Percentiles rank a stretch among this genome's conserved stretches.
Conservation (phyloP, 2,329 filamentous ascomycete genomes). For the Cladophialophora chaetospira region DNA sequence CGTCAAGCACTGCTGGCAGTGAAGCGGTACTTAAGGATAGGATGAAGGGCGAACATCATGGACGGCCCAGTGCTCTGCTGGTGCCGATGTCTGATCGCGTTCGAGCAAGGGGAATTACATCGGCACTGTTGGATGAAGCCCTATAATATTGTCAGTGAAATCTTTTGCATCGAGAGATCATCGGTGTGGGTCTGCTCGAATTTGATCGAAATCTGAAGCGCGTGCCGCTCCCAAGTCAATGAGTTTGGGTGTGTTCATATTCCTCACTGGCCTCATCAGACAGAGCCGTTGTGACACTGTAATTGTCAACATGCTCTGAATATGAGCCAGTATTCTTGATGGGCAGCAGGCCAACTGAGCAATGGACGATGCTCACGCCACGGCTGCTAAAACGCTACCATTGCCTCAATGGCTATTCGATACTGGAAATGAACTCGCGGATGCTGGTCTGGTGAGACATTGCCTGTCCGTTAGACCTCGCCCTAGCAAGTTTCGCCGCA, state of each 20-base stretch:
- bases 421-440: neutral
- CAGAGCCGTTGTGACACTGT: slow-evolving; percentile 1
- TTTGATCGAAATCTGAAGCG: no score
- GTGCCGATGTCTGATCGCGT: no score
- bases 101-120: no score
- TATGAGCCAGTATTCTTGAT: neutral
- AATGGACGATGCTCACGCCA: neutral
- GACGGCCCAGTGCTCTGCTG: no score
- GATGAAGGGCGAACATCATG: no score
- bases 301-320: slow-evolving; percentile 6
- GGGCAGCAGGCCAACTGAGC: neutral
- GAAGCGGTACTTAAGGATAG: no score
- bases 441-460: neutral
- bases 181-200: no score
- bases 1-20: no score
- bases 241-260: neutral
- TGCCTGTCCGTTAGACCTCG: slow-evolving; percentile 10
- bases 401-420: neutral
- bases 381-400: neutral
- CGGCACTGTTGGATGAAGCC: no score
- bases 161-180: no score
- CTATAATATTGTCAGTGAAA: no score
- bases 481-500: slow-evolving; percentile 1
- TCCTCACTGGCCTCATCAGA: neutral
- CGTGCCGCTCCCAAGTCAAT: neutral